A percentile compares a stretch with the other conserved stretches of the same genome.
phyloP scores from a whole-genome alignment of 192 early-diverging fungal species.

The Podila minutissima region DNA sequence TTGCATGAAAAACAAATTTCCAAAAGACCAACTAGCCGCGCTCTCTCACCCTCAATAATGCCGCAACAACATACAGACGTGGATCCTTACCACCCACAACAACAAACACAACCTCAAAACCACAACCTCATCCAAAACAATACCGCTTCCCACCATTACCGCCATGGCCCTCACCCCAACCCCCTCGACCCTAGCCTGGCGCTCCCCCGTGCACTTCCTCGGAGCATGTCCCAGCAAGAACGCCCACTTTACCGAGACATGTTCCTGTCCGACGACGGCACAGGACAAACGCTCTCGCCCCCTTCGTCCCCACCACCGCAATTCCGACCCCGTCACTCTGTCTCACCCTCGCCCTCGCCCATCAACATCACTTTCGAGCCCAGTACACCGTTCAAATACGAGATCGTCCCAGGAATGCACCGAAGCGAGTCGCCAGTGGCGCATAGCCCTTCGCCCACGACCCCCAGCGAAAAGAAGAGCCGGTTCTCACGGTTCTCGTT shows the following conservation, averaged over 20 bases:
- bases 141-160: neutral
- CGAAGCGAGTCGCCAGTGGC: too few species aligned
- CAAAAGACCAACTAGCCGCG: too few species aligned
- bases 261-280: neutral
- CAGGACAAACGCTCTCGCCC: neutral
- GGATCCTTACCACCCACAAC: neutral
- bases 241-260: constrained; percentile 8
- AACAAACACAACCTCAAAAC: neutral
- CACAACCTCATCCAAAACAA: neutral
- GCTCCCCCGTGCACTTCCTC: constrained; percentile 36
- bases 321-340: neutral
- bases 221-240: neutral
- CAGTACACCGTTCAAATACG: neutral
- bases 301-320: neutral
- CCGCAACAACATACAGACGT: neutral
- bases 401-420: neutral
- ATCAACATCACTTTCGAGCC: neutral
- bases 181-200: constrained; percentile 32
- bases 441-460: neutral
- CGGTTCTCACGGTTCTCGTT: neutral
- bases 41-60: too few species aligned
- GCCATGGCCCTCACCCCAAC: neutral
- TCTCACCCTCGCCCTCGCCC: neutral
- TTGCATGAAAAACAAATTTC: too few species aligned
- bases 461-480: neutral